These are phyloP conservation scores for Passiflora organensis DNA, from an alignment of 345 rosid genomes.

Conservation along the genomic window DNA sequence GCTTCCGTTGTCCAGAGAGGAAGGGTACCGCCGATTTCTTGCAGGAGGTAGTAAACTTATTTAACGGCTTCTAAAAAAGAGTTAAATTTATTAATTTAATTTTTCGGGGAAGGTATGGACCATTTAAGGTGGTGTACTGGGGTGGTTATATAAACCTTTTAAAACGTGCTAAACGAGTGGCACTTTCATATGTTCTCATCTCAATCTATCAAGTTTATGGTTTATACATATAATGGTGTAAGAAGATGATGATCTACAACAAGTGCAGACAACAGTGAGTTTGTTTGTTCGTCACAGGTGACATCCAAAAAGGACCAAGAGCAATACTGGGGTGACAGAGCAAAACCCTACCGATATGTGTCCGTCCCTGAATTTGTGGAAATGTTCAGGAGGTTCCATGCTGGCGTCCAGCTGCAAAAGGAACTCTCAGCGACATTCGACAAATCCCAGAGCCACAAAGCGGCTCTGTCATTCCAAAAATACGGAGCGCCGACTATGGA, in stretches of 20 bases:
- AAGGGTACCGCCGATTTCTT: constrained; percentile 88
- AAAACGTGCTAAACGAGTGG: too few species aligned
- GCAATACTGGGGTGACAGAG: constrained; percentile 71
- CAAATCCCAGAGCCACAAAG: constrained; percentile 55
- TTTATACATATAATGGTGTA: too few species aligned
- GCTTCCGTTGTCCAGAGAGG: constrained; percentile 77
- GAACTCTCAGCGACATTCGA: constrained; percentile 59
- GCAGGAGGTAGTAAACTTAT: constrained; percentile 97
- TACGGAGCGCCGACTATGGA: constrained; percentile 53
- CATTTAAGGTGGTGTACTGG: too few species aligned
- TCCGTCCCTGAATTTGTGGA: constrained; percentile 53
- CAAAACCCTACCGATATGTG: constrained; percentile 54
- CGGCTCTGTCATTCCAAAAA: constrained; percentile 60
- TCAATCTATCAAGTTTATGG: too few species aligned
- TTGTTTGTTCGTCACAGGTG: constrained; percentile 37
- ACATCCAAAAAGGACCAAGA: constrained; percentile 87
- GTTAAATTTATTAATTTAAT: too few species aligned
- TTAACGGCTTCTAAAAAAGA: too few species aligned
- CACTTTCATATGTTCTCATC: too few species aligned
- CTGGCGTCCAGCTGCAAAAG: constrained; percentile 48
- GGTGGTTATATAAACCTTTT: too few species aligned
- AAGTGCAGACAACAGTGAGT: not conserved
- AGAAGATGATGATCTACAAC: too few species aligned
- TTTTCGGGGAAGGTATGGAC: too few species aligned
- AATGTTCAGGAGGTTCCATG: constrained; percentile 60